A percentile compares a stretch with the other conserved stretches of the same genome.
Evolutionary conservation across 2,329 filamentous ascomycete genomes (phyloP).

Genomic region (Colletotrichum tofieldiae): DNA sequence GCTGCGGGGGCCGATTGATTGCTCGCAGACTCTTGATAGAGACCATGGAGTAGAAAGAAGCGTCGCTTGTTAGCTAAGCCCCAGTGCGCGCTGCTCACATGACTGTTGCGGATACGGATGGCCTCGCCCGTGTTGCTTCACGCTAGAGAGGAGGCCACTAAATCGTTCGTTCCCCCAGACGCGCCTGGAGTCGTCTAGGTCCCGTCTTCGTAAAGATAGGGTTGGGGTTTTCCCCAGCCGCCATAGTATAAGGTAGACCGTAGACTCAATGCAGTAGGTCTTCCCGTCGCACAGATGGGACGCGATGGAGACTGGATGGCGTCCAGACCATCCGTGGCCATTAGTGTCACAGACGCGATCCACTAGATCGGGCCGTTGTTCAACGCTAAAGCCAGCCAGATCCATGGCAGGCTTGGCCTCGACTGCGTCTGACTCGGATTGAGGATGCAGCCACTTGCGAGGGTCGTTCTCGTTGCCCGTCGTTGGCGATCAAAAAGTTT

Average conservation of each 20-base stretch:
- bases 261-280: not conserved
- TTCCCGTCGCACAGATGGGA: not conserved
- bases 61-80: not conserved
- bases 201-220: not conserved
- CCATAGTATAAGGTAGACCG: slow-evolving; percentile 11
- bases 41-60: not conserved
- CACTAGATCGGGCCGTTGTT: slow-evolving; percentile 36
- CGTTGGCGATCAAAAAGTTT: not conserved
- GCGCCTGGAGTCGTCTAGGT: slow-evolving; percentile 12
- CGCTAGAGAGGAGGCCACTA: not conserved
- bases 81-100: not conserved
- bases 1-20: not conserved
- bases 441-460: not conserved
- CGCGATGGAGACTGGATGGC: not conserved
- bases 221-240: slow-evolving; percentile 10
- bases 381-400: not conserved
- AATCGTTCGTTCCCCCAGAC: slow-evolving; percentile 1
- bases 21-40: not conserved
- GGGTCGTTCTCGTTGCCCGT: not conserved
- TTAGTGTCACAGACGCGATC: slow-evolving; percentile 19
- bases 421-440: slow-evolving; percentile 25
- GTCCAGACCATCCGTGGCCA: not conserved
- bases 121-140: not conserved
- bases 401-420: slow-evolving; percentile 4
- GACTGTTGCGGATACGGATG: not conserved